Evolutionary conservation across 192 early-diverging fungal species (phyloP), one percentile per base, ranked within the genome.

Genomic region (Chytriomyces hyalinus): DNA sequence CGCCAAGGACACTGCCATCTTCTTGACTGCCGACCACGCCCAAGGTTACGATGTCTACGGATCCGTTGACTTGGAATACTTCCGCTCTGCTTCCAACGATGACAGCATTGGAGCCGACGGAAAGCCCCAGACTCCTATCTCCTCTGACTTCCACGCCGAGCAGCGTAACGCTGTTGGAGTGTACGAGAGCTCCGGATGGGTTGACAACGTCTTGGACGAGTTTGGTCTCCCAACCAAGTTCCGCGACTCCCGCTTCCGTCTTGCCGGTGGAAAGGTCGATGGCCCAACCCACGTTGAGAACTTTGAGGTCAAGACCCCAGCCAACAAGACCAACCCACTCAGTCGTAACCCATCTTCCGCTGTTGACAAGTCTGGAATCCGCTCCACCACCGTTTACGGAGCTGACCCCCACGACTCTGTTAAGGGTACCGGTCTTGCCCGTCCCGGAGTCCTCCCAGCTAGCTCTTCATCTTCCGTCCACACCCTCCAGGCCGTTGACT

Each of bases 41-140:
- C 90, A 91, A 66, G 86, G 82, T 6, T 91, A 83, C 82, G 89
- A 91, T 71, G 88, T 91, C 74, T 90, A 81, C 73, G 90, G 90
- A 46, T 82, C 87, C 68, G 88, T 91, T 57, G 90, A 91, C 74
- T 76, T 83, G 68, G 67, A 80, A 63, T 90, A 85, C 76, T 87
- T 91, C 74, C 79, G 78, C 77, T 76, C 65, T 0, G 81, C 77
- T 70, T 69, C 81, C n/a, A 75, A 82, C 57, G 78, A 84, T 60
- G 78, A 77, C 66, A 28, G 46, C 28, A 24, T 28, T 47, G 74
- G 63, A 7, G 47, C 63, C 62, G 61, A 65, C 48, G 74, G 62
- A 22, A 36, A 13, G 13, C 10, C 44, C 26, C 63, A 74, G 61
- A n/a, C 61, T 28, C 13, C n/a, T 26, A 1, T 11, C 17, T 22